Conservation (phyloP, 306 rosid genomes). For the Benincasa hispida region DNA sequence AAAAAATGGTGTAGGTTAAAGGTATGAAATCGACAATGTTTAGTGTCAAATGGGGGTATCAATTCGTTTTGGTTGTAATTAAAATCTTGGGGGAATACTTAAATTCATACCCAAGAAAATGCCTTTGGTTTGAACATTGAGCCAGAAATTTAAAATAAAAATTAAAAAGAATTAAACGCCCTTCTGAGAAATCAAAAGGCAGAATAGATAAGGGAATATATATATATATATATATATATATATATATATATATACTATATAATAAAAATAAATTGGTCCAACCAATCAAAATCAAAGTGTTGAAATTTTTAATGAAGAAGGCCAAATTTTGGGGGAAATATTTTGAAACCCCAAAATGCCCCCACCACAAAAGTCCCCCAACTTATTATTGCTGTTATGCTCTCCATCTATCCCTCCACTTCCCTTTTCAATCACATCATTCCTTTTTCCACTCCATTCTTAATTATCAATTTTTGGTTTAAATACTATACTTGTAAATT, state of each 20-base stretch:
- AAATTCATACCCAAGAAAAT: background rate
- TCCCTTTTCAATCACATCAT: background rate
- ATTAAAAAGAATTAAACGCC: background rate
- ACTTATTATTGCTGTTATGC: background rate
- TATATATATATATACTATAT: background rate
- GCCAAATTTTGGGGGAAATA: background rate
- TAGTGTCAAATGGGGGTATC: background rate
- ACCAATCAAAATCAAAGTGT: background rate
- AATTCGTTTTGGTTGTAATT: background rate
- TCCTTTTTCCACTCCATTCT: background rate
- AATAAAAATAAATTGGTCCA: background rate
- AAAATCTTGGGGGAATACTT: background rate
- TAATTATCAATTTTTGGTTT: background rate
- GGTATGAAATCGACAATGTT: background rate
- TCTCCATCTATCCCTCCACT: slow-evolving; percentile 4
- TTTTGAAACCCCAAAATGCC: background rate
- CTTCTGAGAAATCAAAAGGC: background rate
- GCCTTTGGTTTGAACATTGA: background rate
- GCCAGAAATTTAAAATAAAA: background rate
- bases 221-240: background rate
- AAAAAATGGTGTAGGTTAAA: background rate
- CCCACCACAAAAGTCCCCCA: background rate
- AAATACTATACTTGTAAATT: background rate
- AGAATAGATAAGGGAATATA: background rate
- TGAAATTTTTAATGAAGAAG: background rate